Evolutionary conservation across 2,329 filamentous ascomycete genomes (phyloP), one percentile per base, ranked within the genome.

Genomic region (Xylaria digitata): DNA sequence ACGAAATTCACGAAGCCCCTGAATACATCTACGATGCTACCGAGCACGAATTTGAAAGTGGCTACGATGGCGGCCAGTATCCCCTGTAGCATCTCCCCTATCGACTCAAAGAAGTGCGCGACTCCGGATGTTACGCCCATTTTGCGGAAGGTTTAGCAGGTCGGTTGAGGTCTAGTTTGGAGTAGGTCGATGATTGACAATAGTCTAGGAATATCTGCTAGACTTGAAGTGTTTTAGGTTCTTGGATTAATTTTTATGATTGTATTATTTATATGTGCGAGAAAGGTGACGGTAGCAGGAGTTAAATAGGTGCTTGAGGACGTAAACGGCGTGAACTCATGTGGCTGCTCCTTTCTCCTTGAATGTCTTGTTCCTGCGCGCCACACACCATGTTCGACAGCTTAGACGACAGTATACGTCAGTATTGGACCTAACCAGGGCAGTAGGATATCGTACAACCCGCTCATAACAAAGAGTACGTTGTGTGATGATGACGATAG

Each of bases 71-170:
- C 55, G 60, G 71, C 62, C 58, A 75, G 68, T 23, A 73, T 55
- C 61, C 74, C 73, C 42, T 70, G 71, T 66, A 75, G 62, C 17
- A 71, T 61, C 70, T 75, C 73, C 21, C 69, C 21, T 67, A 75
- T 61, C 6, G 73, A 72, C 56, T 74, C 46, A 66, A 73, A 58
- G 69, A 77, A 72, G 68, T 77, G 76, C 30, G 68, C 66, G 59
- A 77, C 57, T 61, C 75, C 75, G 17, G 75, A 72, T 69, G 75
- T 59, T 62, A 78, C 71, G 65, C 75, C 72, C 76, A 77, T 77
- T 54, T 58, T 15, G 19, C 9, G 6, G 48, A 7, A 17, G 37
- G 17, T 17, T 53, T 23, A 6, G 30, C 13, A 7, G 9, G 11
- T 40, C 15, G 37, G 19, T 42, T 32, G 34, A 21, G 21, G n/a